Base-by-base conservation (phyloP, 225 moss, liverwort and hornwort genomes). In the Physcomitrium patens region DNA sequence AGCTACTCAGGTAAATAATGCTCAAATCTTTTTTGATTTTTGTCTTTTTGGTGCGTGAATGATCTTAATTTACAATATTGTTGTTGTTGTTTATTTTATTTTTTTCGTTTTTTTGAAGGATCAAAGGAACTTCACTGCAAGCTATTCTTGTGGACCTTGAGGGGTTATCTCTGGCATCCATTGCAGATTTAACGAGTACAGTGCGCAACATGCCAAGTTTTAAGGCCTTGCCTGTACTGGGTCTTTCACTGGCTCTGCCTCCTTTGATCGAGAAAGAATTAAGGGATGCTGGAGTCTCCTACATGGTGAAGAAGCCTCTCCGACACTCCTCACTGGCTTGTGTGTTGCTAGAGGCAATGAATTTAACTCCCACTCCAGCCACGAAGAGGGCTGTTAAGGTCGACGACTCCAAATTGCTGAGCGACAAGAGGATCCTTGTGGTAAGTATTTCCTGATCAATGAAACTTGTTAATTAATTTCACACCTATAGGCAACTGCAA, bases 341-440 rank as follows among this genome's bases (percentile, higher is more conserved):
- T 58, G 71, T 71, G 51, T 71, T 80, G 60, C 60, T 80, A 54
- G 76, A 71, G 49, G 63, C 70, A 20, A 76, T 76, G 12, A 76
- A 76, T 41, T 27, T 76, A 16, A 13, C 66, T 43, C 19, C 60
- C 9, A 76, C 64, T 45, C 1, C 71, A 50, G 2, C 71, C 14
- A 45, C 57, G 2, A 80, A 71, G 60, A 76, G 74, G 52, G 14
- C 14, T 31, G 53, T 44, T 26, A 55, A 64, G 19, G 16, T 20
- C 65, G 71, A 60, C 71, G 50, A 26, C 55, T 8, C 76, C 58
- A 71, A 75, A 50, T 26, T 80, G 42, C 63, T 80, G 24, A 66
- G 65, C 58, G 75, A 70, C 70, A 75, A 65, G 60, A 75, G 74
- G 58, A 63, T 80, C 44, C 76, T 80, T 43, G 80, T 80, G 76